Conservation (phyloP, 179 eudicot genomes). For the Vitellaria paradoxa region DNA sequence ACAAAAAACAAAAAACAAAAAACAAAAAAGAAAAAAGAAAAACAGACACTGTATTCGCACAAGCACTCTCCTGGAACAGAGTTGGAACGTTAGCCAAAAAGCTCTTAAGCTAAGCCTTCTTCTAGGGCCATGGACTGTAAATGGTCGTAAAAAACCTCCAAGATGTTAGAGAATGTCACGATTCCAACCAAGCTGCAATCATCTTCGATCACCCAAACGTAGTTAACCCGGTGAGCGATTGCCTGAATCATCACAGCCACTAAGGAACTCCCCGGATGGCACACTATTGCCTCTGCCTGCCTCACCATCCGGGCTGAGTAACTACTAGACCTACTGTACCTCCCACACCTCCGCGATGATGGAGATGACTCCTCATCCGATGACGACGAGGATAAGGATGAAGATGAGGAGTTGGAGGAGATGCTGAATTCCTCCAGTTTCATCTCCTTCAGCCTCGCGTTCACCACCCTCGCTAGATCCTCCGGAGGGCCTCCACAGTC, state of each 20-base stretch:
- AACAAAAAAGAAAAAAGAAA: neutral
- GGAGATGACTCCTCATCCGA: slow-evolving; percentile 47
- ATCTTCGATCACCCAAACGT: slow-evolving; percentile 83
- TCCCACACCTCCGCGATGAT: slow-evolving; percentile 19
- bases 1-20: neutral
- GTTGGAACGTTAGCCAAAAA: neutral
- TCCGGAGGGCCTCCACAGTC: slow-evolving; percentile 80
- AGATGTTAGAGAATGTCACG: slow-evolving; percentile 65
- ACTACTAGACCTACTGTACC: slow-evolving; percentile 31
- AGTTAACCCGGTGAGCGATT: slow-evolving; percentile 73
- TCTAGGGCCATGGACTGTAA: slow-evolving; percentile 27
- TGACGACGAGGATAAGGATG: slow-evolving; percentile 5
- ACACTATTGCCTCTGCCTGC: slow-evolving; percentile 72
- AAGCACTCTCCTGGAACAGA: neutral
- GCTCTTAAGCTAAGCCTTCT: neutral
- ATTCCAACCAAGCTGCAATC: slow-evolving; percentile 67
- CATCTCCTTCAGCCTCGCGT: slow-evolving; percentile 48
- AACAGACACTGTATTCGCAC: neutral
- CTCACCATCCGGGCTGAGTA: slow-evolving; percentile 46
- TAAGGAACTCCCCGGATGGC: slow-evolving; percentile 68
- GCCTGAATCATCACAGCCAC: slow-evolving; percentile 96
- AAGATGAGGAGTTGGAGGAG: slow-evolving; percentile 23
- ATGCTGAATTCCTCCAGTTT: slow-evolving; percentile 55
- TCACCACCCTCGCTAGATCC: slow-evolving; percentile 59
- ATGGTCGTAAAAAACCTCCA: slow-evolving; percentile 49